Evolutionary conservation across 2,329 filamentous ascomycete species (phyloP), one percentile per base, ranked within the genome.

Genomic region (Coniochaeta prunicola): DNA sequence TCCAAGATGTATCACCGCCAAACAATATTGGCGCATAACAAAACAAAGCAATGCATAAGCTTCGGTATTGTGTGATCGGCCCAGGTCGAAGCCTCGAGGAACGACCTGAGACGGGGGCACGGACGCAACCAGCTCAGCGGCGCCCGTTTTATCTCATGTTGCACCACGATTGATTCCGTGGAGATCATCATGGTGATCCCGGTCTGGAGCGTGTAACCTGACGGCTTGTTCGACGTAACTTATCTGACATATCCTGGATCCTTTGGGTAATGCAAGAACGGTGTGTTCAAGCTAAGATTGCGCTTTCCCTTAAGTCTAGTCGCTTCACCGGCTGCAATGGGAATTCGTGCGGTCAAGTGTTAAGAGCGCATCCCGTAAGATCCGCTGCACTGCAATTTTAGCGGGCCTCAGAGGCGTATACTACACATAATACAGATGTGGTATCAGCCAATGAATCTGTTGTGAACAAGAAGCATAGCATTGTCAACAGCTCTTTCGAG

Each of bases 61-160:
- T 56, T 58, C 42, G 28, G 56, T 59, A 53, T 55, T 57, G 65
- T 65, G 48, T 68, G 65, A 67, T 68, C 64, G 57, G 15, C 45
- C 45, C n/a, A 53, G 55, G 59, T 66, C 56, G 66, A 68, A 69
- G 65, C 59, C 55, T 60, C 59, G 57, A 63, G 60, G 66, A 69
- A 68, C 60, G 61, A 63, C 45, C 59, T 64, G 60, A 28, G 61
- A 66, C 64, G 48, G 24, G 21, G 5, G 58, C 59, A 61, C 59
- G 59, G 59, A 40, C 59, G 57, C 50, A 54, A 15, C 38, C 50
- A 21, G 34, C 48, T 26, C 53, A 30, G 26, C 45, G 45, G 45
- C 45, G 26, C 21, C 45, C 8, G 3, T 2, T 28, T 57, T 28
- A 21, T 33, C 28, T 34, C 7, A 13, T 28, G 21, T 30, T 50